Evolutionary conservation across 352 stramenopile species (phyloP).

Genomic region (Pythium dissotocum): DNA sequence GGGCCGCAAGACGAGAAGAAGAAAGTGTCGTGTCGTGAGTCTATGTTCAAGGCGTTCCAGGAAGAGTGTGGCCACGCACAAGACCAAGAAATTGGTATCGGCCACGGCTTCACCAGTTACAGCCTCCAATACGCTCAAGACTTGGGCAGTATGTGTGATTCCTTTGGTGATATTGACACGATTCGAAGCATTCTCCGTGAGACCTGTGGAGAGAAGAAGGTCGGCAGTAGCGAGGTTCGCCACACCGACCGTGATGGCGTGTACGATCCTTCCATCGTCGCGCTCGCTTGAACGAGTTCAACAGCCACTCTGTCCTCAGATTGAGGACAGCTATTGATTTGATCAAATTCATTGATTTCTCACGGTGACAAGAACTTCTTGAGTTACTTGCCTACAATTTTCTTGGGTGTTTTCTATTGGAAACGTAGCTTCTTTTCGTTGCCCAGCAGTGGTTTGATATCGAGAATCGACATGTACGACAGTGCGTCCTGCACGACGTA

Average conservation of each 20-base stretch:
- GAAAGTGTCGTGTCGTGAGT: slow-evolving; percentile 20
- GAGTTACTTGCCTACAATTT: neutral
- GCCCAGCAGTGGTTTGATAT: slow-evolving; percentile 50
- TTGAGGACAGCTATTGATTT: too few relatives aligned
- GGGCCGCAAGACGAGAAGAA: slow-evolving; percentile 1
- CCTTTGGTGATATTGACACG: slow-evolving; percentile 13
- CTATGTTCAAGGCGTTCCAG: slow-evolving; percentile 16
- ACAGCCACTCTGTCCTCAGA: too few relatives aligned
- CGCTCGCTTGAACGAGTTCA: neutral
- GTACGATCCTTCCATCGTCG: slow-evolving; percentile 7
- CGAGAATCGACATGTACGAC: slow-evolving; percentile 7
- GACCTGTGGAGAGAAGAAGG: slow-evolving; percentile 1
- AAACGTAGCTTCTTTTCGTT: slow-evolving; percentile 50
- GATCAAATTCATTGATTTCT: neutral
- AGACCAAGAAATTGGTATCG: slow-evolving; percentile 24
- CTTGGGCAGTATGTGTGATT: slow-evolving; percentile 17
- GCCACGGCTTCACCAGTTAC: slow-evolving; percentile 61
- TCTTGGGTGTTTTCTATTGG: slow-evolving; percentile 10
- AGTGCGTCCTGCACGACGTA: slow-evolving; percentile 47
- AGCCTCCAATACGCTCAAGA: slow-evolving; percentile 58
- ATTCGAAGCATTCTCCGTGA: slow-evolving; percentile 18
- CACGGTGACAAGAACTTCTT: neutral
- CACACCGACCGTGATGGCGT: neutral
- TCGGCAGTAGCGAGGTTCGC: neutral
- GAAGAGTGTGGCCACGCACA: slow-evolving; percentile 20